Evolutionary conservation across 176 grass and related monocot species (phyloP), one percentile per base, ranked within the genome.

Genomic region (Pontederia paniculata): DNA sequence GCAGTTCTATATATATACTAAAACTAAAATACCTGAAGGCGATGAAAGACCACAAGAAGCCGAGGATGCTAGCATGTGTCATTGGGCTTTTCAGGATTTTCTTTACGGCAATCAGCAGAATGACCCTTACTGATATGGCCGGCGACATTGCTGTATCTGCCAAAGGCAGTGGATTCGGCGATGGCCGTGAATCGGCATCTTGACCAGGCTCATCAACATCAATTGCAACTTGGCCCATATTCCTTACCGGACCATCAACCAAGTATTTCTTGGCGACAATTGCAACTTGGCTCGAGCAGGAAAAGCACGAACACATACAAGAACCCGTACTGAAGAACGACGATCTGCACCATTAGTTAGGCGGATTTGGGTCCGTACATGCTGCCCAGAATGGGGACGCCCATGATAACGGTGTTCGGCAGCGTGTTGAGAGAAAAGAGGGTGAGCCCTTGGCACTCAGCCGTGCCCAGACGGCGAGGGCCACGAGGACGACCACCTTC

Each of bases 401-500:
- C 89, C 71, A 94, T 94, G 77, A 94, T 81, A 76, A 94, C 71
- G 15, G 89, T 94, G 80, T 94, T 94, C 17, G 80, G 89, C 70
- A 94, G 78, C 65, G 84, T 17, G n/a, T 80, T 77, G 21, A 88
- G 74, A 9, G 89, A 94, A 76, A 88, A 94, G 47, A 71, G 65
- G 44, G 84, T 94, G 31, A 94, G 20, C 73, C 84, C 88, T 80
- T 84, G 62, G 75, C 66, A 42, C 84, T 60, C 5, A 37, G 80
- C 12, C 72, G 47, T 0, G 80, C 84, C 84, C 84, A 94, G 0
- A 67, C 74, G 23, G 70, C 73, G 63, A 94, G 88, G 12, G 54
- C 67, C 7, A 69, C 49, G 25, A 94, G 80, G 21, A 94, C 20
- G 77, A 68, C 57, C 0, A 71, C 52, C 81, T 94, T 88, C 62